phyloP scores from a whole-genome alignment of 306 rosid species.

The Casuarina equisetifolia region DNA sequence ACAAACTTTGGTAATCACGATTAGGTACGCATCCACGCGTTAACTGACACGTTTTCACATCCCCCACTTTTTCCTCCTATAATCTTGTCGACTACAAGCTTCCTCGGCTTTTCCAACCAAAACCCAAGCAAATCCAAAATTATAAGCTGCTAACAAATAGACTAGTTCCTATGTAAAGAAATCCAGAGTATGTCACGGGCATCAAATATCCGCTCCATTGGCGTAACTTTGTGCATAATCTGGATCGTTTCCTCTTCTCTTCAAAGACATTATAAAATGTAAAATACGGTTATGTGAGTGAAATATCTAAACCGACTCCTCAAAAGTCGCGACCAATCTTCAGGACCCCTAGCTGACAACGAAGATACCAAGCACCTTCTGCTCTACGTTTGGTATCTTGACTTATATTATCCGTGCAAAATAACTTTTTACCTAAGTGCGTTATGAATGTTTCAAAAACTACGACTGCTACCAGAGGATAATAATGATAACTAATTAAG shows the following conservation, averaged over 20 bases:
- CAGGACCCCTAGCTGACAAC: not conserved
- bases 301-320: not conserved
- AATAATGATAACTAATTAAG: not conserved
- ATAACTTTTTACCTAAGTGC: not conserved
- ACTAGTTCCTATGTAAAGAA: not conserved
- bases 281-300: not conserved
- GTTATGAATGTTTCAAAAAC: not conserved
- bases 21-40: not conserved
- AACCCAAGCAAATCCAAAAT: conserved; percentile 8
- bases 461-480: not conserved
- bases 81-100: not conserved
- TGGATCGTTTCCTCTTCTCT: not conserved
- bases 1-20: not conserved
- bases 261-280: not conserved
- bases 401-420: not conserved
- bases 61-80: conserved; percentile 7
- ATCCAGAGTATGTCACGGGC: not conserved
- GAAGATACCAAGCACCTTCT: not conserved
- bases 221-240: not conserved
- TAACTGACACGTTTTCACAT: conserved; percentile 23
- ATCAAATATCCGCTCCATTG: not conserved
- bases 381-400: not conserved
- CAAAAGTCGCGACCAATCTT: not conserved
- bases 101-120: conserved; percentile 14
- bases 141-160: not conserved